Evolutionary conservation across 1,284 basidiomycete species (phyloP), one percentile per base, ranked within the genome.

Genomic region (Psilocybe mexicana): DNA sequence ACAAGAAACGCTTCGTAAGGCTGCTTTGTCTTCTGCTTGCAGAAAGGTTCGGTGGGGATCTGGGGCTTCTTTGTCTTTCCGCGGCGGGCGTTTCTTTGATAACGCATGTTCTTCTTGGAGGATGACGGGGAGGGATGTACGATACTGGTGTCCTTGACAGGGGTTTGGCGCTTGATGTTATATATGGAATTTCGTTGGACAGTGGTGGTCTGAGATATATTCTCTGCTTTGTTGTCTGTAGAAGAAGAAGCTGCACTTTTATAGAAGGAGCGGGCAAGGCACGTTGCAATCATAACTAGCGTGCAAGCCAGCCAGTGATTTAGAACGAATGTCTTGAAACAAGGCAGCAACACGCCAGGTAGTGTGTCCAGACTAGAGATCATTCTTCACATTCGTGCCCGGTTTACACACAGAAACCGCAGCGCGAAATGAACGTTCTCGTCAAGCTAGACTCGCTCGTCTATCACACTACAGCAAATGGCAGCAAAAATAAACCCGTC

Each of bases 1-100:
- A 93, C 85, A 10, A 92, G 80, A 66, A 92, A 88, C 11, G 80
- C 83, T 50, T 92, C 88, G 63, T 82, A 88, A 1, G 82, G 76
- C 64, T 91, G 89, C 61, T 77, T 82, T 33, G 61, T 57, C 47
- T 61, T 66, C 7, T 62, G 62, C 10, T 48, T 36, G 7, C 38
- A 14, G 26, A 33, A 26, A 18, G 54, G 45, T 28, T 47, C 55
- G 43, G 49, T 14, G 10, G 25, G 18, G 25, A 43, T 35, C 14
- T 49, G 36, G 38, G 46, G 49, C 52, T 63, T 58, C 43, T 54
- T 54, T 57, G 63, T 65, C 54, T 69, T 70, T 50, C 66, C 45
- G n/a, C 60, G 60, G 45, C 65, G 64, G 44, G 61, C 30, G 38
- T 64, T 65, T 45, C 63, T 66, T 35, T 65, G 58, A 58, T 63